Conservation (phyloP, 2,329 filamentous ascomycete species). For the Cercospora sp. region DNA sequence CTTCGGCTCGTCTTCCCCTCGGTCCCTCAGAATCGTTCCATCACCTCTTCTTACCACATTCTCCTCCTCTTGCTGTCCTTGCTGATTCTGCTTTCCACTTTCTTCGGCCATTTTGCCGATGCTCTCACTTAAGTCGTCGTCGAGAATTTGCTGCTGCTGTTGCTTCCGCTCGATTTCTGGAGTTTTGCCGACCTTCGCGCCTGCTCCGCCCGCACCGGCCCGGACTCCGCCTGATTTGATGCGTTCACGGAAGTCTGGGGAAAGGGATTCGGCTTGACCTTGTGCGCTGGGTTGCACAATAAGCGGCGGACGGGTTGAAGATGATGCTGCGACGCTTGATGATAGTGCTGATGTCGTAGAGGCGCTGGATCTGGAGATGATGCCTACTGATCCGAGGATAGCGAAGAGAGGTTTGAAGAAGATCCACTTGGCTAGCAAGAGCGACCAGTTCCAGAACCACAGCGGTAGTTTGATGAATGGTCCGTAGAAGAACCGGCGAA, state of each 20-base stretch:
- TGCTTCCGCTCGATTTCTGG: slow-evolving; percentile 10
- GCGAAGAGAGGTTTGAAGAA: slow-evolving; percentile 43
- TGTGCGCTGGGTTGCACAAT: slow-evolving; percentile 50
- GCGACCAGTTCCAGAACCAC: slow-evolving; percentile 30
- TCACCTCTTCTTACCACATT: slow-evolving; percentile 43
- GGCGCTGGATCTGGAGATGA: slow-evolving; percentile 16
- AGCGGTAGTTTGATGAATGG: slow-evolving; percentile 78
- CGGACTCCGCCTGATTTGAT: slow-evolving; percentile 38
- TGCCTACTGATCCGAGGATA: slow-evolving; percentile 56
- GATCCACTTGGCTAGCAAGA: slow-evolving; percentile 35
- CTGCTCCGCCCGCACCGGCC: slow-evolving; percentile 54
- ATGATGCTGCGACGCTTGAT: slow-evolving; percentile 26
- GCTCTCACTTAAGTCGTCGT: slow-evolving; percentile 41
- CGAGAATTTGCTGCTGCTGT: slow-evolving; percentile 31
- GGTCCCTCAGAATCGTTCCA: slow-evolving; percentile 47
- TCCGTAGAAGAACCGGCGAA: slow-evolving; percentile 81
- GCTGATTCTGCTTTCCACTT: slow-evolving; percentile 29
- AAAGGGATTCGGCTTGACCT: slow-evolving; percentile 39
- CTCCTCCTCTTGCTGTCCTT: slow-evolving; percentile 26
- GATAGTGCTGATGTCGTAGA: neutral
- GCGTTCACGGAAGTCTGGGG: slow-evolving; percentile 26
- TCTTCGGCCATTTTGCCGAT: slow-evolving; percentile 49
- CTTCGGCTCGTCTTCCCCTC: slow-evolving; percentile 36
- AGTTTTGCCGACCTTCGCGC: slow-evolving; percentile 40
- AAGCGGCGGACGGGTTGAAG: slow-evolving; percentile 39